phyloP scores from a whole-genome alignment of 2,329 filamentous ascomycete species.

The Chalaropsis thielavioides region DNA sequence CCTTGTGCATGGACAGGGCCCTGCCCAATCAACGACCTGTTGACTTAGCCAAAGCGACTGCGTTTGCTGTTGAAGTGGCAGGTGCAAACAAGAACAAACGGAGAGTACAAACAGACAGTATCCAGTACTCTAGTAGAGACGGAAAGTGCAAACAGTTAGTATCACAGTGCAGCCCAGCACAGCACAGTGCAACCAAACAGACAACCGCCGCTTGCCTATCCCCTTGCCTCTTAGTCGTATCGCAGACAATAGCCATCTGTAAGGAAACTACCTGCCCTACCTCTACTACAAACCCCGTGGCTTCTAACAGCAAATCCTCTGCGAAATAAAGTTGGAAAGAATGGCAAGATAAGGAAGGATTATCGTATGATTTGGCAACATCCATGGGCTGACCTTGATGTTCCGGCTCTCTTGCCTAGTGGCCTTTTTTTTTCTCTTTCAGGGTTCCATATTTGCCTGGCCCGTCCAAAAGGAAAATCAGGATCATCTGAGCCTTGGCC shows the following conservation, averaged over 20 bases:
- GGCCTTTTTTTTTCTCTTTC: background rate
- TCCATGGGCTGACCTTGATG: conserved; percentile 9
- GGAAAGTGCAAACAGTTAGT: no score
- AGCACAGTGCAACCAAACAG: no score
- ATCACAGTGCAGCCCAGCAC: no score
- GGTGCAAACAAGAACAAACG: no score
- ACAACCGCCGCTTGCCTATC: no score
- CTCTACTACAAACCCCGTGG: background rate
- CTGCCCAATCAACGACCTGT: background rate
- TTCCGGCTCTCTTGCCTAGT: background rate
- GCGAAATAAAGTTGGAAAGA: conserved; percentile 18
- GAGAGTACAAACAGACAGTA: background rate
- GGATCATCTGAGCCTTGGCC: background rate
- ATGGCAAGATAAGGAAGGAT: conserved; percentile 14
- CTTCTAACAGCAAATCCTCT: background rate
- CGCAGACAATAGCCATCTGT: no score
- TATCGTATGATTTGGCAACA: conserved; percentile 15
- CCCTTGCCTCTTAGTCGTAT: no score
- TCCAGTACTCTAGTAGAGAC: background rate
- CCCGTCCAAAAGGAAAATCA: background rate
- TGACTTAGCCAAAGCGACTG: background rate
- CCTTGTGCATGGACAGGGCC: background rate
- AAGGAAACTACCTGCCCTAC: background rate
- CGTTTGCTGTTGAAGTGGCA: no score
- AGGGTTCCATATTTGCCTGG: background rate